A percentile compares a stretch with the other conserved stretches of the same genome.
Conservation (phyloP, 768 basidiomycete species). For the Tricholoma flavovirens region DNA sequence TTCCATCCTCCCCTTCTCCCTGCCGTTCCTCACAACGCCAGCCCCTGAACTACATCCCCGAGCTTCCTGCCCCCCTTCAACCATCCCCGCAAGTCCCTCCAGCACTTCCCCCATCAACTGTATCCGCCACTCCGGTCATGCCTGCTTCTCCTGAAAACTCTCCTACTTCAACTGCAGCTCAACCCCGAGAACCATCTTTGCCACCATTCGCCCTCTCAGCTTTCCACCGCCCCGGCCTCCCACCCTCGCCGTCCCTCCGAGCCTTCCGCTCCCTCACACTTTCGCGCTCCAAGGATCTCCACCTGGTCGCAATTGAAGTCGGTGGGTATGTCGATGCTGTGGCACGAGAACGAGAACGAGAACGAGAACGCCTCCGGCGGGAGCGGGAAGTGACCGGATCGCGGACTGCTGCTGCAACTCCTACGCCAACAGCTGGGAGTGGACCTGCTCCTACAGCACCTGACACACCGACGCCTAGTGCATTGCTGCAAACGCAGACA, state of each 20-base stretch:
- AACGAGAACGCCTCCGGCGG: conserved; percentile 64
- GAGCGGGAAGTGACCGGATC: conserved; percentile 38
- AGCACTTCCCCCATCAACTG: conserved; percentile 22
- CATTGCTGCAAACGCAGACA: conserved; percentile 6
- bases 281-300: conserved; percentile 43
- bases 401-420: conserved; percentile 25
- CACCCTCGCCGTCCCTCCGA: conserved; percentile 27
- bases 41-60: conserved; percentile 52
- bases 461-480: conserved; percentile 10
- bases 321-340: conserved; percentile 71
- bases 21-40: conserved; percentile 29
- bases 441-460: background rate
- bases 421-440: conserved; percentile 6
- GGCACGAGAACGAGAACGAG: conserved; percentile 69
- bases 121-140: conserved; percentile 1
- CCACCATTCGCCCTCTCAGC: background rate
- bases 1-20: conserved; percentile 30
- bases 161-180: conserved; percentile 3
- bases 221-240: conserved; percentile 18
- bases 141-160: background rate
- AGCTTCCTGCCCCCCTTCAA: conserved; percentile 59
- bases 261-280: conserved; percentile 49
- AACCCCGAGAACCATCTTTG: conserved; percentile 1
- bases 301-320: conserved; percentile 53
- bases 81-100: conserved; percentile 38